Percentiles rank a stretch among this genome's conserved stretches.
Evolutionary conservation across 495 filamentous ascomycete genomes (phyloP).

Genomic region (Hypoxylon rickii): DNA sequence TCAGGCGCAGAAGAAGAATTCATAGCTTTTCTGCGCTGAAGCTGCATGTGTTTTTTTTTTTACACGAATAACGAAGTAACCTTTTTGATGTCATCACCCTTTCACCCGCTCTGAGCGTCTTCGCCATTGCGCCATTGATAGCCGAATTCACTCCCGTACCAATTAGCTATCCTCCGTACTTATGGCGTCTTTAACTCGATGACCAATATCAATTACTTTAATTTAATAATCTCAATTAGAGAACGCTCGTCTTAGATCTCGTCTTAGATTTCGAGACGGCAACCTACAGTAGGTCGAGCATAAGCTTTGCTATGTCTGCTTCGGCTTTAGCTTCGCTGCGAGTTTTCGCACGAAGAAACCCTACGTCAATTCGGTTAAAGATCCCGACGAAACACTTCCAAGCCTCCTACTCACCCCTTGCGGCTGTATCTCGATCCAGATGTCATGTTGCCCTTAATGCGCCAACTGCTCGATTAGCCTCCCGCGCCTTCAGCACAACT

Average conservation of each 20-base stretch:
- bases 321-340: slow-evolving; percentile 27
- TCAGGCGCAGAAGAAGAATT: slow-evolving; percentile 5
- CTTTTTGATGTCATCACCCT: not conserved
- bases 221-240: not conserved
- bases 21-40: not conserved
- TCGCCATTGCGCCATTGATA: not conserved
- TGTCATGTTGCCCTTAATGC: slow-evolving; percentile 7
- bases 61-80: not conserved
- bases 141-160: not conserved
- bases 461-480: slow-evolving; percentile 8
- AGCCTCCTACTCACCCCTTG: slow-evolving; percentile 24
- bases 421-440: slow-evolving; percentile 12
- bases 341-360: slow-evolving; percentile 24
- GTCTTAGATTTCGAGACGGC: no score
- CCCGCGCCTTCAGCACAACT: slow-evolving; percentile 35
- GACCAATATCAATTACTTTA: not conserved
- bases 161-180: not conserved
- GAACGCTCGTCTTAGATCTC: not conserved
- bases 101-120: not conserved
- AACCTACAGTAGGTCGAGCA: no score
- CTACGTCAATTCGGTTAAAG: slow-evolving; percentile 16
- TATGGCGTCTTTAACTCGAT: not conserved
- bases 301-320: slow-evolving; percentile 22
- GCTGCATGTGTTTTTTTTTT: not conserved
- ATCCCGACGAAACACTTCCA: slow-evolving; percentile 1